phyloP scores from a whole-genome alignment of 2,329 filamentous ascomycete species.

The Pochonia chlamydosporia region DNA sequence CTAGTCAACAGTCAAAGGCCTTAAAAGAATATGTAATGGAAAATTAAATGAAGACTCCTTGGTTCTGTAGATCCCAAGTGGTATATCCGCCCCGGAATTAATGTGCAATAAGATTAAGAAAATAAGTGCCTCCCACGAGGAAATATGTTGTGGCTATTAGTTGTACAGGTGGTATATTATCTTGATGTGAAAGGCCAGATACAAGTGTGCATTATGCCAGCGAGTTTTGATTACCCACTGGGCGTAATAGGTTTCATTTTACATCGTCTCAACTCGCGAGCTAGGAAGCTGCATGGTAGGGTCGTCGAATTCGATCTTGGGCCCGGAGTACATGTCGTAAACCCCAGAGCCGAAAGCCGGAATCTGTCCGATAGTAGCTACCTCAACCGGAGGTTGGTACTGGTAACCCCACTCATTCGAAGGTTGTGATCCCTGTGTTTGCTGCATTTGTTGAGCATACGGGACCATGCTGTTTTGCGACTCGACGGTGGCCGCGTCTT shows the following conservation, averaged over 20 bases:
- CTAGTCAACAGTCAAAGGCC: neutral
- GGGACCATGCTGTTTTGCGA: slow-evolving; percentile 35
- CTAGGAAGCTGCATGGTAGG: slow-evolving; percentile 54
- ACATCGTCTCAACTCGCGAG: slow-evolving; percentile 49
- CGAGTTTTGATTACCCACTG: neutral
- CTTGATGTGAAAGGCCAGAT: neutral
- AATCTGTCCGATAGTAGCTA: slow-evolving; percentile 47
- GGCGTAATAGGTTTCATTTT: neutral
- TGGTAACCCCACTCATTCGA: slow-evolving; percentile 50
- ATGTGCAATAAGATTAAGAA: slow-evolving; percentile 4
- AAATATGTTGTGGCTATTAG: neutral
- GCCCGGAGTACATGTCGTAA: slow-evolving; percentile 44
- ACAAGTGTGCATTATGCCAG: neutral
- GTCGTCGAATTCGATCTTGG: slow-evolving; percentile 54
- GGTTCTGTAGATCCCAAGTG: slow-evolving; percentile 23
- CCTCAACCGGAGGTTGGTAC: slow-evolving; percentile 53
- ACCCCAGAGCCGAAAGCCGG: slow-evolving; percentile 44
- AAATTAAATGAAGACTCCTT: slow-evolving; percentile 5
- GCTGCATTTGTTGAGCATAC: slow-evolving; percentile 37
- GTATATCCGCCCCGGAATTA: slow-evolving; percentile 20
- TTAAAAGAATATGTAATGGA: neutral
- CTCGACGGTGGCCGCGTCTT: slow-evolving; percentile 42
- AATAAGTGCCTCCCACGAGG: slow-evolving; percentile 3
- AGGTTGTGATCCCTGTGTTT: slow-evolving; percentile 32
- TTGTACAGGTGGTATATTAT: slow-evolving; percentile 5